phyloP scores from a whole-genome alignment of 495 filamentous ascomycete species.

The Xylaria longipes region DNA sequence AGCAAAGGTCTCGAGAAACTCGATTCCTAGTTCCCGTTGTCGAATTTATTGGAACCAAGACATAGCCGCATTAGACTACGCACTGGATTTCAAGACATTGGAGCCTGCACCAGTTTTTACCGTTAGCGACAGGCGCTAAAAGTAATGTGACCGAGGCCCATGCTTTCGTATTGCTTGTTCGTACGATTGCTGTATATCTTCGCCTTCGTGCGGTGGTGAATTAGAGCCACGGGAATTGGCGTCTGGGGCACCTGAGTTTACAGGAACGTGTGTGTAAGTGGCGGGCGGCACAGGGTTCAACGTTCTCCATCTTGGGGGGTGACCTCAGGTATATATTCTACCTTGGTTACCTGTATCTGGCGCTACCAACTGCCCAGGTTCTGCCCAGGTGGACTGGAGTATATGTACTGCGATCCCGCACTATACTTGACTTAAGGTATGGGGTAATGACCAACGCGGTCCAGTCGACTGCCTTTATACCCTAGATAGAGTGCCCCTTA shows the following conservation, averaged over 20 bases:
- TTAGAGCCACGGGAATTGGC: not conserved
- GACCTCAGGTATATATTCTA: not conserved
- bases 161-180: not conserved
- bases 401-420: not conserved
- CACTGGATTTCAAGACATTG: not conserved
- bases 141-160: constrained; percentile 17
- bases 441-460: constrained; percentile 5
- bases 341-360: not conserved
- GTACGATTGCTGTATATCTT: not conserved
- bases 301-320: constrained; percentile 4
- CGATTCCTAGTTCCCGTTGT: constrained; percentile 8
- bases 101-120: not conserved
- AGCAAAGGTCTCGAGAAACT: constrained; percentile 19
- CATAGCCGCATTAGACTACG: constrained; percentile 3
- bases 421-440: not conserved
- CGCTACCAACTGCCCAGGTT: not conserved
- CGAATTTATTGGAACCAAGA: constrained; percentile 12
- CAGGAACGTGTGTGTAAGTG: constrained; percentile 1
- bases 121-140: constrained; percentile 7
- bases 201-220: not conserved
- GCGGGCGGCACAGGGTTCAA: not conserved
- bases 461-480: not conserved
- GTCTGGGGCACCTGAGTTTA: constrained; percentile 1
- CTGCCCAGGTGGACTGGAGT: no score
- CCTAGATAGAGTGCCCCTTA: not conserved